These are phyloP conservation scores for Pleurotus salmoneostramineus DNA, from an alignment of 768 basidiomycete genomes.

Conservation along the genomic window DNA sequence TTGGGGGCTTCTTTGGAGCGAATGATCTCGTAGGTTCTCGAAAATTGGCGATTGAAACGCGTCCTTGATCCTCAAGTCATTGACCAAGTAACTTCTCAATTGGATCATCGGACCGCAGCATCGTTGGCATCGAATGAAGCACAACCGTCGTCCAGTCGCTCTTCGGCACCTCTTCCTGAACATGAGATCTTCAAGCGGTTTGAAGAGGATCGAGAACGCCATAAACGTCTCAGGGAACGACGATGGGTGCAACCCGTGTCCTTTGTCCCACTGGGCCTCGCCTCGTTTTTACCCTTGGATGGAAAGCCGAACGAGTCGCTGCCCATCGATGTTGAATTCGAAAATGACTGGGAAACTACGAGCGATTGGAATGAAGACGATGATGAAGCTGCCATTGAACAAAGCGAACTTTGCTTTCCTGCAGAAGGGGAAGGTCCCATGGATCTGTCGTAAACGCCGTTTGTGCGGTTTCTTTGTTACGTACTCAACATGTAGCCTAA, in stretches of 20 bases:
- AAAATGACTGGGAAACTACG: slow-evolving; percentile 87
- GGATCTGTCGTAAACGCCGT: slow-evolving; percentile 29
- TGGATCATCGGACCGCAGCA: slow-evolving; percentile 39
- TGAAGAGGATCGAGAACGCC: slow-evolving; percentile 89
- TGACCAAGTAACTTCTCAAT: slow-evolving; percentile 59
- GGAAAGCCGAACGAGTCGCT: slow-evolving; percentile 56
- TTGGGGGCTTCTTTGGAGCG: neutral
- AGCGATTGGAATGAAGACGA: slow-evolving; percentile 93
- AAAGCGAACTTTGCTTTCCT: slow-evolving; percentile 69
- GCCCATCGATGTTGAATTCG: slow-evolving; percentile 78
- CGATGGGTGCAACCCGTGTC: slow-evolving; percentile 86
- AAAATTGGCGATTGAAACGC: slow-evolving; percentile 85
- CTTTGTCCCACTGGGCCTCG: slow-evolving; percentile 45
- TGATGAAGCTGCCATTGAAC: slow-evolving; percentile 69
- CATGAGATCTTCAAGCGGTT: slow-evolving; percentile 77
- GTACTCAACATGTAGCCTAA: too few relatives aligned
- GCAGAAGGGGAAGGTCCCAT: slow-evolving; percentile 38
- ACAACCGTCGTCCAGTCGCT: slow-evolving; percentile 17
- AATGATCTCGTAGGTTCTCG: slow-evolving; percentile 61
- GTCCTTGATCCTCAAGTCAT: slow-evolving; percentile 76
- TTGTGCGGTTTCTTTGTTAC: neutral
- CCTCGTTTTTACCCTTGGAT: slow-evolving; percentile 58
- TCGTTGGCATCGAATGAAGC: slow-evolving; percentile 12
- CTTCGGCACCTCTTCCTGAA: slow-evolving; percentile 43
- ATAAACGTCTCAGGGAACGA: slow-evolving; percentile 86